Evolutionary conservation across 768 basidiomycete species (phyloP), one percentile per base, ranked within the genome.

Genomic region (Neoboletus brunneissimus): DNA sequence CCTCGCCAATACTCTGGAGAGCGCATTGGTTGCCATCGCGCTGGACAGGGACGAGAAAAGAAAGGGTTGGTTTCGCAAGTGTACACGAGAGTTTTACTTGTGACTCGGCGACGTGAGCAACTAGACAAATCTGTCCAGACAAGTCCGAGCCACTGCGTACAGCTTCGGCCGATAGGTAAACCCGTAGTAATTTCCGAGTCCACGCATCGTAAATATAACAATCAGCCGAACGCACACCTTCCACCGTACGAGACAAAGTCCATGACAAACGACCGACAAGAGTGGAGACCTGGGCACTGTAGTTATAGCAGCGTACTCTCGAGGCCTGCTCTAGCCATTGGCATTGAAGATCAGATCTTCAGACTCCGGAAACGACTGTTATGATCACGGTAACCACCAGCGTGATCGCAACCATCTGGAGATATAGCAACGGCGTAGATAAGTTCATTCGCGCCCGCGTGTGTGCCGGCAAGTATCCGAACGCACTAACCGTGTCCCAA

Each of bases 1-100:
- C 61, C 89, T 78, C 23, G 78, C 72, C 16, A 87, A 63, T 23
- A 88, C 85, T 62, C 87, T 78, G 23, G 75, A 71, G 15, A 89
- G 77, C 5, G 58, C 52, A 55, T 67, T 56, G 20, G 46, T 51
- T 32, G 63, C 52, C 74, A 75, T 76, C 51, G 65, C 42, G 23
- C 20, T 61, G 35, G 43, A 35, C 15, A 41, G 25, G 18, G 13
- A 32, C 34, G 50, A 53, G 5, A 10, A 32, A 32, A 40, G 7
- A 0, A 41, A 48, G 27, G 32, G 20, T 22, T 20, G 8, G 20
- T 20, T 11, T n/a, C 3, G 31, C 31, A 34, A 29, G 29, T 1
- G 25, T 31, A 13, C 18, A 47, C 27, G 13, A 48, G 16, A 63
- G 15, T 16, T 50, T 63, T 48, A 48, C 32, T 46, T 34, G 10